Evolutionary conservation across 1,284 basidiomycete genomes (phyloP), one percentile per base, ranked within the genome.

Genomic region (Polyporus tsugae): DNA sequence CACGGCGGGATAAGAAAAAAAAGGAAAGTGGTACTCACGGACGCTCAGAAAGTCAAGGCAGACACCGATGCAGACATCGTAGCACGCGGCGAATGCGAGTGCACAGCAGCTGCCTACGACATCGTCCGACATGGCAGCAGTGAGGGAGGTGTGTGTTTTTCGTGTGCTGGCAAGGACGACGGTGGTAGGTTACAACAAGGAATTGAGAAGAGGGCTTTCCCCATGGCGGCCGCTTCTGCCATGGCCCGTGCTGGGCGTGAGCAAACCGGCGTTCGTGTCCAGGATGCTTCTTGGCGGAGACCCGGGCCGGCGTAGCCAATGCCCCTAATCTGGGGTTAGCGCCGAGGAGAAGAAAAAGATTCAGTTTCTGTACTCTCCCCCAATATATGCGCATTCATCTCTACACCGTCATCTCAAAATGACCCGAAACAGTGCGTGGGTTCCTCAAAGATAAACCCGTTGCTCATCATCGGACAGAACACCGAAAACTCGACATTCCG

Each of bases 371-470:
- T n/a, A n/a, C n/a, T n/a, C n/a, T n/a, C n/a, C n/a, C n/a, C n/a
- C n/a, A n/a, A n/a, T n/a, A n/a, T n/a, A 41, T 57, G 41, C 60
- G 22, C 42, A 44, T 42, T n/a, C 25, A 4, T 22, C 44, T 49
- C 22, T 13, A 11, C 33, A 9, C 52, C 46, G 6, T 22, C 22
- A 52, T 6, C 10, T 11, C 17, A 79, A 67, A 25, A 90, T 90
- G 88, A 86, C 83, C 13, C 85, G 85, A 81, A 87, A 87, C 71
- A 89, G 88, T 89, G 75, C 75, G 85, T 78, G 38, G 69, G 55
- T 25, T 29, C 29, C 46, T 19, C 38, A 36, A 19, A n/a, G 33
- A 25, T 13, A 49, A 33, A 15, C 46, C 36, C 25, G 44, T 36
- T 60, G 66, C 66, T 70, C 52, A 66, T 57, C 3, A 49, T 49